These are phyloP conservation scores for Arthroderma sp. DNA, from an alignment of 2,329 filamentous ascomycete species.

Conservation along the genomic window DNA sequence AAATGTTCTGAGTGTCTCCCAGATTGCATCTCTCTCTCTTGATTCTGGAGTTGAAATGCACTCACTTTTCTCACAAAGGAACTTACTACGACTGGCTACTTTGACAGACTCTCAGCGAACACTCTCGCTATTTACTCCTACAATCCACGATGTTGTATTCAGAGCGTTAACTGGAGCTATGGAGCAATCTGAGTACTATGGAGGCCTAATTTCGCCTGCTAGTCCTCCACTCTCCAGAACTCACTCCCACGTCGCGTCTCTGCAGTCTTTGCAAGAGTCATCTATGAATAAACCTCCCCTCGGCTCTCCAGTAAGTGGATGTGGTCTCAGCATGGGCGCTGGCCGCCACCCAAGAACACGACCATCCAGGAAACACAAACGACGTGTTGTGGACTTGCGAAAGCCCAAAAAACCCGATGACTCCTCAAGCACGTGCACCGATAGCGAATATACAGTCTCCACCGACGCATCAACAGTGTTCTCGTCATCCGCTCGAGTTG, in stretches of 20 bases:
- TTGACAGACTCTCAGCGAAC: constrained; percentile 83
- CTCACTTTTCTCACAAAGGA: constrained; percentile 90
- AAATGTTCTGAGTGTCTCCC: constrained; percentile 60
- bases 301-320: constrained; percentile 27
- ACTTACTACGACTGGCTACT: constrained; percentile 67
- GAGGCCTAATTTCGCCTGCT: constrained; percentile 28
- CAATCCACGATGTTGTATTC: constrained; percentile 82
- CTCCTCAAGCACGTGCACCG: constrained; percentile 32
- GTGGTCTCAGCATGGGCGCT: constrained; percentile 30
- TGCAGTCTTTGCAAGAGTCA: constrained; percentile 63
- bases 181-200: constrained; percentile 52
- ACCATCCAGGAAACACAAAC: constrained; percentile 38
- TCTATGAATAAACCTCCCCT: constrained; percentile 47
- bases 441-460: constrained; percentile 31
- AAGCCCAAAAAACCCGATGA: constrained; percentile 32
- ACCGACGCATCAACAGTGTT: constrained; percentile 37
- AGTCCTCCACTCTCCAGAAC: constrained; percentile 48
- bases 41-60: constrained; percentile 72
- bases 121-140: constrained; percentile 78
- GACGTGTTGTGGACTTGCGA: constrained; percentile 38
- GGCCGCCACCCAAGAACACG: constrained; percentile 36
- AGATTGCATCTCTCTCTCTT: constrained; percentile 64
- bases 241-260: constrained; percentile 48
- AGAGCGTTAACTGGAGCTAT: constrained; percentile 76
- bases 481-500: constrained; percentile 46